Evolutionary conservation across 2,329 filamentous ascomycete genomes (phyloP), one percentile per base, ranked within the genome.

Genomic region (Aspergillus nomiae): DNA sequence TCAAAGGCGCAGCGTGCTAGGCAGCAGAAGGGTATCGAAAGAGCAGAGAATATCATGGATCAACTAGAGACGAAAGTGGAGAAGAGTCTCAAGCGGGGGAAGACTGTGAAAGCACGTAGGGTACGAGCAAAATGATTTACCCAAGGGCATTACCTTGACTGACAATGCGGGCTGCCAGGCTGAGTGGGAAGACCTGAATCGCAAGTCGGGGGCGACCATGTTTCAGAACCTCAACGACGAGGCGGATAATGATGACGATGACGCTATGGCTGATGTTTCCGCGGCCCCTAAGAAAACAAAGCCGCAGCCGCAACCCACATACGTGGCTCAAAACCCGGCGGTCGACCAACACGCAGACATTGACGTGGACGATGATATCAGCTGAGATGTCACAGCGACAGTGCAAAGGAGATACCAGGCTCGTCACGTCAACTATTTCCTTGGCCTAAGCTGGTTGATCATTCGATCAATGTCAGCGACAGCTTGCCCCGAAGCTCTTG

Each of bases 381-480:
- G 77, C 62, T 82, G 78, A 81, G 65, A 43, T 28, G 45, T 53
- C 32, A 57, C 55, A 58, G 28, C 36, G 51, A 30, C 43, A 30
- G 28, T 60, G 56, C 53, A 60, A 60, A 58, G 60, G 61, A 60
- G 60, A 57, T 57, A 54, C 60, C 55, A 58, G 63, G 66, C 55
- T 45, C 59, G 62, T 63, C 53, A 63, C 56, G 63, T 62, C 62
- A 32, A 58, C 70, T 76, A 83, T 72, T 77, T 80, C 65, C 76
- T 79, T 60, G 81, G 81, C 67, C 76, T 77, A 57, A 84, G 73
- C 67, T 86, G 84, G 26, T 82, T 85, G 66, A 90, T 85, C 69
- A 97, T 81, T 71, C 91, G 86, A 80, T 97, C 93, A 77, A 98
- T 92, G 78, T 98, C 94, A 65, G 87, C 88, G 26, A 85, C 80